Conservation (phyloP, 2,329 filamentous ascomycete species). For the Eurotiales sp. region DNA sequence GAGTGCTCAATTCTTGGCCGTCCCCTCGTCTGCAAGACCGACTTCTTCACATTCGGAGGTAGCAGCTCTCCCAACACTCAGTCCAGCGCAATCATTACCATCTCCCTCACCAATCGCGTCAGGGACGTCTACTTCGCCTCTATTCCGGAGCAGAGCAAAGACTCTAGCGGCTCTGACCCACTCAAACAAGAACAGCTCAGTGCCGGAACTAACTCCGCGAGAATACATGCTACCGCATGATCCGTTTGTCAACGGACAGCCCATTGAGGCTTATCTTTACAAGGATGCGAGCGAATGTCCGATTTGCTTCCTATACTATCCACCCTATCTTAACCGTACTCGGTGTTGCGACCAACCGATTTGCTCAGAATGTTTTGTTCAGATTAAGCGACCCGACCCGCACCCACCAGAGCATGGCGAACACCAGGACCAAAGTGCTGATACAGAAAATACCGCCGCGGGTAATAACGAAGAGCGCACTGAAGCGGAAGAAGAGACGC, state of each 20-base stretch:
- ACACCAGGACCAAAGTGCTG: slow-evolving; percentile 36
- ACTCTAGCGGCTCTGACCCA: slow-evolving; percentile 79
- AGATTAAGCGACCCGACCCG: slow-evolving; percentile 92
- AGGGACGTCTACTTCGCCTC: slow-evolving; percentile 49
- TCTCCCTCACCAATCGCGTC: slow-evolving; percentile 56
- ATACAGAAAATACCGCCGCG: slow-evolving; percentile 14
- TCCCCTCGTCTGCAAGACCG: slow-evolving; percentile 71
- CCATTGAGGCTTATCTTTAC: slow-evolving; percentile 88
- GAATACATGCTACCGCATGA: slow-evolving; percentile 79
- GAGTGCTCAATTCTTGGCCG: slow-evolving; percentile 67
- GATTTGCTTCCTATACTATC: slow-evolving; percentile 95
- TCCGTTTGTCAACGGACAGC: slow-evolving; percentile 89
- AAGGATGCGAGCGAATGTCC: slow-evolving; percentile 88
- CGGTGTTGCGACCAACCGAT: slow-evolving; percentile 94
- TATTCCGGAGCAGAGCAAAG: slow-evolving; percentile 81
- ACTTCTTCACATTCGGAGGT: slow-evolving; percentile 54
- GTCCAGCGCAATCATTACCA: slow-evolving; percentile 50
- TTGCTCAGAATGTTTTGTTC: slow-evolving; percentile 97
- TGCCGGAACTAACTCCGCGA: slow-evolving; percentile 67
- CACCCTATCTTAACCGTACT: slow-evolving; percentile 88
- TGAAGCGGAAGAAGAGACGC: slow-evolving; percentile 42
- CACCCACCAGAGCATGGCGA: slow-evolving; percentile 76
- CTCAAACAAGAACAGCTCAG: slow-evolving; percentile 68
- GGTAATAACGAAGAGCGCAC: neutral
- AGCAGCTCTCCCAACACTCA: neutral